Conservation (phyloP, 2,329 filamentous ascomycete genomes). For the Cercospora zeae-maydis region DNA sequence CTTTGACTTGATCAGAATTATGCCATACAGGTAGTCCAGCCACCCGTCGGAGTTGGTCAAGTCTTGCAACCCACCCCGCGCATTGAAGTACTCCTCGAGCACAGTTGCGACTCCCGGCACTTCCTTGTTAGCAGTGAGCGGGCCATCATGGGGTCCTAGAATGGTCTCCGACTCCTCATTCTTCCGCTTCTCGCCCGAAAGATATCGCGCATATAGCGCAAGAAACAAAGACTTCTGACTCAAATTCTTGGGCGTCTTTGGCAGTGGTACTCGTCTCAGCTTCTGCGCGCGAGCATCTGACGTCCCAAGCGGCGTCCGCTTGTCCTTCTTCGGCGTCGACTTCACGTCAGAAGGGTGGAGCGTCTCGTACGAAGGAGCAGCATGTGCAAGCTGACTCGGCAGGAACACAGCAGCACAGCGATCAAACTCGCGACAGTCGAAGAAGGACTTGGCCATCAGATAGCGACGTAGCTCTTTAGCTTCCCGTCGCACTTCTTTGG, state of each 20-base stretch:
- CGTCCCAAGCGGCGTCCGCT: not conserved
- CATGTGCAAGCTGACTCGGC: constrained; percentile 59
- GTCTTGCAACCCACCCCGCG: constrained; percentile 46
- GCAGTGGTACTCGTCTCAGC: constrained; percentile 27
- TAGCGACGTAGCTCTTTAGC: constrained; percentile 76
- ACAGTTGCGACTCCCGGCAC: constrained; percentile 70
- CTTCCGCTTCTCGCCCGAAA: constrained; percentile 92
- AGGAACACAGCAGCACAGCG: constrained; percentile 81
- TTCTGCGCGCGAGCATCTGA: not conserved
- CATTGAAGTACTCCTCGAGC: constrained; percentile 75
- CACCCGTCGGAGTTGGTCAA: constrained; percentile 65
- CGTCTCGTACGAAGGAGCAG: constrained; percentile 33
- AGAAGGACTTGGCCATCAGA: constrained; percentile 86
- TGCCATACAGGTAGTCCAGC: constrained; percentile 88
- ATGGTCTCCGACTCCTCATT: constrained; percentile 98
- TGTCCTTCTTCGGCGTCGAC: constrained; percentile 9
- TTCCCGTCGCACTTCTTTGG: constrained; percentile 71
- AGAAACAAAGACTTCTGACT: constrained; percentile 93
- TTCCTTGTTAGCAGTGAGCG: constrained; percentile 80
- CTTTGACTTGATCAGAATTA: constrained; percentile 85
- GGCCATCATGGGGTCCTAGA: constrained; percentile 85
- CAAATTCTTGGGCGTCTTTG: constrained; percentile 42
- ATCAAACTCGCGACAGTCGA: constrained; percentile 93
- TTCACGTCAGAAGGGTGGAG: constrained; percentile 51
- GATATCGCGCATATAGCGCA: constrained; percentile 84